Conservation (phyloP, 768 basidiomycete genomes). For the Mycena galericulata region DNA sequence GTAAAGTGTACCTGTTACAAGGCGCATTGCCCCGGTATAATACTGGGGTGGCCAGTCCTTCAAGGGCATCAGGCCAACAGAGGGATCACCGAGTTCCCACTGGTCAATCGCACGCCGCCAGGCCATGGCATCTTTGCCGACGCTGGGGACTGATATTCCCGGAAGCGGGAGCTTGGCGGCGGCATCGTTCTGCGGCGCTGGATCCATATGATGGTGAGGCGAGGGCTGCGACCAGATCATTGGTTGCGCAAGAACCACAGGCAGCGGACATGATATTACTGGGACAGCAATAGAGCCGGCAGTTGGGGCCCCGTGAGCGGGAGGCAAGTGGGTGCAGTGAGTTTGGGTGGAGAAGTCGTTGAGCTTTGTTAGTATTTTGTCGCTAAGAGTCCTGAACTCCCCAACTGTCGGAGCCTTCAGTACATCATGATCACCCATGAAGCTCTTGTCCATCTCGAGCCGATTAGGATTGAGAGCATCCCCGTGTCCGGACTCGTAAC, state of each 20-base stretch:
- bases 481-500: constrained; percentile 44
- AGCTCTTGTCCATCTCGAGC: constrained; percentile 35
- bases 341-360: background rate
- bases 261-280: background rate
- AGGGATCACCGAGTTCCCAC: constrained; percentile 41
- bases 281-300: background rate
- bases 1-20: constrained; percentile 34
- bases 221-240: background rate
- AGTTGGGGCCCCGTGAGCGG: background rate
- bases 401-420: constrained; percentile 29
- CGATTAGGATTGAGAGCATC: constrained; percentile 44
- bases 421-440: constrained; percentile 43
- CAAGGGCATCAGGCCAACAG: constrained; percentile 34
- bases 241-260: background rate
- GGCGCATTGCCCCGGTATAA: constrained; percentile 40
- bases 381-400: constrained; percentile 34
- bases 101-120: constrained; percentile 44
- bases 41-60: constrained; percentile 45
- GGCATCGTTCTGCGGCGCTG: background rate
- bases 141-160: constrained; percentile 36
- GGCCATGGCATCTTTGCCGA: constrained; percentile 31
- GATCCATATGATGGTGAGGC: background rate
- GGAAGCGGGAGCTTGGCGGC: constrained; percentile 21
- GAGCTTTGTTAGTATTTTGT: constrained; percentile 16
- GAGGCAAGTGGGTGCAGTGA: background rate